A percentile compares a stretch with the other conserved stretches of the same genome.
Evolutionary conservation across 164 flowering plant genomes (phyloP).

Genomic region (Vitis riparia): DNA sequence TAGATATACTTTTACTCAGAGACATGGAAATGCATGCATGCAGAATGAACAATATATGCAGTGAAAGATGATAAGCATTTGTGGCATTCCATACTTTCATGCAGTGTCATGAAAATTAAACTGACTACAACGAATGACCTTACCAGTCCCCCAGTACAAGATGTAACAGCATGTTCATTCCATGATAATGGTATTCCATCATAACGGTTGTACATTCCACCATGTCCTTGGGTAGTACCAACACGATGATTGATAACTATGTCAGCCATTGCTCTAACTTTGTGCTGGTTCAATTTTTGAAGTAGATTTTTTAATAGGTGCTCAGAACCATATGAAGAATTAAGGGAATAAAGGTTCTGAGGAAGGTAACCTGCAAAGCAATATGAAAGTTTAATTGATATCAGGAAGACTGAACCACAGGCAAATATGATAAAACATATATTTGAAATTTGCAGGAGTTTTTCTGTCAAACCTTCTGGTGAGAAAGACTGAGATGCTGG

Average conservation of each 20-base stretch:
- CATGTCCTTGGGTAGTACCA: constrained; percentile 89
- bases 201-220: constrained; percentile 85
- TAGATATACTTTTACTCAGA: no score
- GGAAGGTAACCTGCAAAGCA: constrained; percentile 74
- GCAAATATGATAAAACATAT: constrained; percentile 4
- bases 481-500: constrained; percentile 78
- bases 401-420: background rate
- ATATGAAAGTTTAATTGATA: background rate
- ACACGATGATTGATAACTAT: constrained; percentile 90
- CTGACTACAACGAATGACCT: constrained; percentile 11
- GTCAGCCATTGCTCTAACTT: constrained; percentile 93
- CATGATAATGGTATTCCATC: constrained; percentile 87
- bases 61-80: background rate
- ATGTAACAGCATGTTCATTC: constrained; percentile 88
- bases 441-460: background rate
- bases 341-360: constrained; percentile 82
- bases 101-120: background rate
- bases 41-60: background rate
- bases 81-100: background rate
- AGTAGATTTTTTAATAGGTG: constrained; percentile 63
- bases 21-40: no score
- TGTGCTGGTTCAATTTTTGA: constrained; percentile 63
- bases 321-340: constrained; percentile 86
- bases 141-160: constrained; percentile 94
- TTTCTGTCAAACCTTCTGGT: constrained; percentile 61